These are phyloP conservation scores for Pseudopithomyces maydicus DNA, from an alignment of 2,329 filamentous ascomycete species.

Conservation along the genomic window DNA sequence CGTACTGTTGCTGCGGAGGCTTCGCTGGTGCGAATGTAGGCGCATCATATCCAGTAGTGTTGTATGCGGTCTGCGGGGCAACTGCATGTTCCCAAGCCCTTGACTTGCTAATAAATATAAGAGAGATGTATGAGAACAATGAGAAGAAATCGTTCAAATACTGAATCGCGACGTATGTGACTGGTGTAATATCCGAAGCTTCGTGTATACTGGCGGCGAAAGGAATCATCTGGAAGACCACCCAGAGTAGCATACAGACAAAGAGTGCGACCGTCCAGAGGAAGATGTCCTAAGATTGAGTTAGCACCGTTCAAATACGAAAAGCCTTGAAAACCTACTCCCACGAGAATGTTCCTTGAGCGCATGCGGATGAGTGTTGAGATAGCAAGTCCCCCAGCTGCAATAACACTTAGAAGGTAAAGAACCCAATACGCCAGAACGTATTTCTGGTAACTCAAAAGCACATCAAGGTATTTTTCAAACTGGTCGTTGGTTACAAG, in stretches of 20 bases:
- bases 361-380: slow-evolving; percentile 22
- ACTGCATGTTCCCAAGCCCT: slow-evolving; percentile 12
- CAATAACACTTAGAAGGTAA: slow-evolving; percentile 25
- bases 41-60: neutral
- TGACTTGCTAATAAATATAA: slow-evolving; percentile 29
- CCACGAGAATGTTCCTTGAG: slow-evolving; percentile 14
- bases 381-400: slow-evolving; percentile 15
- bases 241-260: slow-evolving; percentile 24
- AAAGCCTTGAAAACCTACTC: slow-evolving; percentile 19
- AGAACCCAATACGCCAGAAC: slow-evolving; percentile 19
- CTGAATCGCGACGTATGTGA: slow-evolving; percentile 10
- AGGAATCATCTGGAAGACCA: slow-evolving; percentile 18
- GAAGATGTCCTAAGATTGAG: slow-evolving; percentile 19
- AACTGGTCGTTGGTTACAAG: neutral
- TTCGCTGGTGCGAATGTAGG: neutral
- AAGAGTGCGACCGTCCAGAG: slow-evolving; percentile 21
- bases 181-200: neutral
- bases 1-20: slow-evolving; percentile 7
- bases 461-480: neutral
- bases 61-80: neutral
- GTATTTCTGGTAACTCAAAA: slow-evolving; percentile 3
- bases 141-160: slow-evolving; percentile 24
- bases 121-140: slow-evolving; percentile 21
- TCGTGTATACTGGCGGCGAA: slow-evolving; percentile 1
- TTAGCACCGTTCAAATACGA: neutral